Evolutionary conservation across 257 asterid species (phyloP), one percentile per base, ranked within the genome.

Genomic region (Schizonepeta tenuifolia): DNA sequence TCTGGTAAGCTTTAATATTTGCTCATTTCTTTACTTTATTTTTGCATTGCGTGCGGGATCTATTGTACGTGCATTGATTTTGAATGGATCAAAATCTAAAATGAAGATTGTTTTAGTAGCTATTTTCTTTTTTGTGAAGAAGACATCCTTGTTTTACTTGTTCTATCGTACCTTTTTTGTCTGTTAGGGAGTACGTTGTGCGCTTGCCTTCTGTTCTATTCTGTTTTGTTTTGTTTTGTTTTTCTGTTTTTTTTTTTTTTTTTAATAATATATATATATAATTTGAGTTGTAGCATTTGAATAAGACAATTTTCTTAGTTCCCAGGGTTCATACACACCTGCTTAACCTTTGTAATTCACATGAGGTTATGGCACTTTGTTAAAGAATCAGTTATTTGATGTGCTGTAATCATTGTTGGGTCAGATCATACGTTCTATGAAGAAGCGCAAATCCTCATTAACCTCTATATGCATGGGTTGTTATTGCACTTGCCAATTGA

Each of bases 1-100:
- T 78, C 76, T 85, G 86, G 90, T 85, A 78, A 76, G 7, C 31
- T 20, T 46, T 66, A 43, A 18, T 69, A 9, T 38, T 33, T 68
- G 4, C 41, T 40, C 26, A 36, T 49, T 43, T 26, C 26, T 78
- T 10, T 9, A n/a, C 9, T 54, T 47, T 57, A 10, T 64, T 67
- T 65, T 65, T 70, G 59, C 59, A n/a, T 9, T 60, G 46, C 33
- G 35, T 40, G 55, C 33, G 57, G 20, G 62, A 33, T 46, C 44
- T 57, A 3, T 64, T 22, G 28, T 33, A 36, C 51, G 21, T 44
- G 46, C 26, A 2, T 47, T 58, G 64, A 44, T 71, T 70, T 36
- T 24, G 53, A 28, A 46, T 50, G 13, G 7, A 36, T 60, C 15
- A 18, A 38, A 36, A 63, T 31, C 50, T 55, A 4, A 63, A 55